These are phyloP conservation scores for Serendipita vermifera DNA, from an alignment of 768 basidiomycete species.

Conservation along the genomic window DNA sequence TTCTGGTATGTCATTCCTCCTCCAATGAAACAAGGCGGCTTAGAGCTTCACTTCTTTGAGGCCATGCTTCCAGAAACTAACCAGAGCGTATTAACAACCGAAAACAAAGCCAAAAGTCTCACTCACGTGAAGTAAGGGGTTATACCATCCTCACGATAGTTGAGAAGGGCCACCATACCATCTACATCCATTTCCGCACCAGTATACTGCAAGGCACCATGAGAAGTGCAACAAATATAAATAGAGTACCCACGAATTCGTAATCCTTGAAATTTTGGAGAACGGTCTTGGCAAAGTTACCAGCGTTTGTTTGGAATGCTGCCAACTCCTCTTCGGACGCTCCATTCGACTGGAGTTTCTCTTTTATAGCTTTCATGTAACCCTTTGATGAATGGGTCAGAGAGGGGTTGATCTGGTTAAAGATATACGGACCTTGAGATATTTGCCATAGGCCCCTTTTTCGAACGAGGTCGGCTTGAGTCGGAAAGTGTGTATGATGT, in stretches of 20 bases:
- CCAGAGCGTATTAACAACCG: not conserved
- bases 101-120: not conserved
- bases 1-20: no score
- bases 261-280: constrained; percentile 83
- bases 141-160: constrained; percentile 79
- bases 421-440: constrained; percentile 55
- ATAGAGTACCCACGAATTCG: constrained; percentile 60
- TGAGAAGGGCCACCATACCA: constrained; percentile 87
- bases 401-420: constrained; percentile 10
- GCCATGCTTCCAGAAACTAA: constrained; percentile 96
- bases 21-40: no score
- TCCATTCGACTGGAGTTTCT: constrained; percentile 34
- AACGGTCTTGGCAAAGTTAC: constrained; percentile 73
- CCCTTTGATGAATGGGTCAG: constrained; percentile 30
- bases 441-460: constrained; percentile 72
- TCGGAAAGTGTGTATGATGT: constrained; percentile 84
- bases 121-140: constrained; percentile 46
- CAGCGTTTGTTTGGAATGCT: constrained; percentile 73
- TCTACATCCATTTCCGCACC: constrained; percentile 55
- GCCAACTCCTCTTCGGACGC: constrained; percentile 46
- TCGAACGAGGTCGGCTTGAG: constrained; percentile 71
- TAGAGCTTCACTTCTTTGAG: constrained; percentile 67
- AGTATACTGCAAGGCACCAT: constrained; percentile 13
- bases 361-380: constrained; percentile 91
- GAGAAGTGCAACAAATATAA: not conserved